Evolutionary conservation across 2,329 filamentous ascomycete genomes (phyloP).

Genomic region (Mycogone perniciosa): DNA sequence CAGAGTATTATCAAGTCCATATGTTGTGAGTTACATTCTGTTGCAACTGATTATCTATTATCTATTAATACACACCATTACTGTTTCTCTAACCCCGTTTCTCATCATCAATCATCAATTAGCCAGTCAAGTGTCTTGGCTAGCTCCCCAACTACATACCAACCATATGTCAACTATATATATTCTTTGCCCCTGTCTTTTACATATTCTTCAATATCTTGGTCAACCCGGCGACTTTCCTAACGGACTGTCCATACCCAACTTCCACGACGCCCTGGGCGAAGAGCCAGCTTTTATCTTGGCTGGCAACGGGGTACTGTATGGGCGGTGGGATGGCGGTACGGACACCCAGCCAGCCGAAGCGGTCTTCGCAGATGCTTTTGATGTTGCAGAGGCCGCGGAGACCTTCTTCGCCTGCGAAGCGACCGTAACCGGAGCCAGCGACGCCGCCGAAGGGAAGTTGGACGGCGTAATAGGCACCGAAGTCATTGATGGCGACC

Average conservation of each 20-base stretch:
- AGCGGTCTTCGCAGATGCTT: slow-evolving; percentile 72
- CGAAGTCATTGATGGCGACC: slow-evolving; percentile 95
- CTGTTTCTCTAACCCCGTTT: too few relatives aligned
- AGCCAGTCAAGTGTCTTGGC: too few relatives aligned
- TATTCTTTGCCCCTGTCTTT: background rate
- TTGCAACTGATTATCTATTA: background rate
- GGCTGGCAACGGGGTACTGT: slow-evolving; percentile 70
- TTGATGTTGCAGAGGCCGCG: slow-evolving; percentile 82
- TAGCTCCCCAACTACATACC: background rate
- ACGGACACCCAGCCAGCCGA: slow-evolving; percentile 52
- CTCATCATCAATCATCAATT: too few relatives aligned
- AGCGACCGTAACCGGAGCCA: slow-evolving; percentile 86
- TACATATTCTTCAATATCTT: slow-evolving; percentile 40
- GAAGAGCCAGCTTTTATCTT: slow-evolving; percentile 59
- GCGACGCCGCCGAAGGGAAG: slow-evolving; percentile 89
- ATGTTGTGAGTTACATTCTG: too few relatives aligned
- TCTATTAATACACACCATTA: background rate
- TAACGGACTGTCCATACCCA: slow-evolving; percentile 44
- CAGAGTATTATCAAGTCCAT: too few relatives aligned
- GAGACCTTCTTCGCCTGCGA: slow-evolving; percentile 85
- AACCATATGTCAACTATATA: background rate
- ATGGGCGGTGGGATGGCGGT: slow-evolving; percentile 77
- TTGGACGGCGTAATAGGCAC: slow-evolving; percentile 85
- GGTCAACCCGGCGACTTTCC: slow-evolving; percentile 35
- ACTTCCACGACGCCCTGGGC: slow-evolving; percentile 54